Base-by-base conservation (phyloP, 441 rosid species). In the Gossypium lobatum region DNA sequence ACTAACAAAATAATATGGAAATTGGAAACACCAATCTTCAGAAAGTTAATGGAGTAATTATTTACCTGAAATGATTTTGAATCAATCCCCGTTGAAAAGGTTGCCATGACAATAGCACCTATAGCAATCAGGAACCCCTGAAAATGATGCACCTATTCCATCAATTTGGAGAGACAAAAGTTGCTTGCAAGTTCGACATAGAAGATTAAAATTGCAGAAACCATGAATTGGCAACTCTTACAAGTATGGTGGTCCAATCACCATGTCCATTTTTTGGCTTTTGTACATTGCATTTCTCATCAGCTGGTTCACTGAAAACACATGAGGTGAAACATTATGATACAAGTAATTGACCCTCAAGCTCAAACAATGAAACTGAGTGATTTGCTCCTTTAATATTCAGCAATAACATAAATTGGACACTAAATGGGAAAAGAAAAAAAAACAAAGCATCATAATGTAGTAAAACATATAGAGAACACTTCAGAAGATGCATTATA, bases 61-160 rank as follows among this genome's bases (percentile, higher is more conserved):
- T 74, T 75, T 81, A 92, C 97, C 87, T 84, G 87, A 80, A 94
- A 94, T 14, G 95, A 89, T 70, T 92, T 84, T 18, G 97, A 94
- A 76, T 91, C 98, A 14, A 94, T 85, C 63, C 98, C 97, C 0
- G 98, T 94, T 48, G 98, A 94, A 82, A 92, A 94, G 28, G 97
- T 94, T 60, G 98, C 95, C 83, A 88, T 85, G 75, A 94, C 98
- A 58, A 88, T 85, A 58, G 96, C 93, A 63, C 89, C 84, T 73
- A 94, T 84, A 9, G 93, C 98, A 48, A 92, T 84, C 63, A 94
- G 74, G 82, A 94, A 94, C 80, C 98, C 80, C 98, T 92, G 83
- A 7, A 65, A 58, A 62, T 46, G 50, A 13, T 31, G 17, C 9
- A 37, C 42, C 42, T 37, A 6, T 37, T 6, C 42, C 42, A 37